Conservation (phyloP, 78 protist genomes). For the Reticulomyxa filosa region DNA sequence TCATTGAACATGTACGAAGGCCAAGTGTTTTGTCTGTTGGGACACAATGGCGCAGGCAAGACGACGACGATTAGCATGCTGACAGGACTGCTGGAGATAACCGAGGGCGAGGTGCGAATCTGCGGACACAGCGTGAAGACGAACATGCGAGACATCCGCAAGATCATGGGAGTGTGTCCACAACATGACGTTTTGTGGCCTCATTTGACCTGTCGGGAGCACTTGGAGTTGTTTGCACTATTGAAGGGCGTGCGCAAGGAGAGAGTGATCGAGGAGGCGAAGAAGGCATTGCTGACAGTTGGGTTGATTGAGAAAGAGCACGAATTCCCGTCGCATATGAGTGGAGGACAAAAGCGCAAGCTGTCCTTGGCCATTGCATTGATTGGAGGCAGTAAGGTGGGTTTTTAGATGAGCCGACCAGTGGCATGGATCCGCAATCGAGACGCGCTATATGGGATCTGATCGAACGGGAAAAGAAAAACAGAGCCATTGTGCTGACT, state of each 20-base stretch:
- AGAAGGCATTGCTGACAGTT: background rate
- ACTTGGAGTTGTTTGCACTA: slow-evolving; percentile 42
- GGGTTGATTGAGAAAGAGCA: background rate
- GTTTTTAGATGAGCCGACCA: slow-evolving; percentile 32
- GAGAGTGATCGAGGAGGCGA: slow-evolving; percentile 4
- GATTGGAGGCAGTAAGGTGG: background rate
- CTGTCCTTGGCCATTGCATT: slow-evolving; percentile 1
- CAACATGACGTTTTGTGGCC: slow-evolving; percentile 60
- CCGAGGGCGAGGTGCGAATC: slow-evolving; percentile 28
- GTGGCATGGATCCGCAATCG: slow-evolving; percentile 27
- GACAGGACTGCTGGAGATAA: slow-evolving; percentile 38
- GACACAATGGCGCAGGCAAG: slow-evolving; percentile 72
- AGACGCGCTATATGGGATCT: slow-evolving; percentile 11
- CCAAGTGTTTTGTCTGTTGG: slow-evolving; percentile 22
- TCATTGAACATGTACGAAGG: background rate
- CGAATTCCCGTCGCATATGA: background rate
- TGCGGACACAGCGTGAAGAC: background rate
- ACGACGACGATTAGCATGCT: slow-evolving; percentile 49
- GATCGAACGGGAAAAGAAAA: background rate
- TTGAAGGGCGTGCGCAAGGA: slow-evolving; percentile 24
- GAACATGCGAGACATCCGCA: background rate
- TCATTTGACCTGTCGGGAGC: slow-evolving; percentile 46
- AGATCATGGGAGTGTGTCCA: slow-evolving; percentile 18
- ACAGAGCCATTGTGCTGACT: slow-evolving; percentile 13
- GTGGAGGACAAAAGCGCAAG: slow-evolving; percentile 10